Base-by-base conservation (phyloP, 169 alveolate species). In the Ichthyophthirius multifiliis region DNA sequence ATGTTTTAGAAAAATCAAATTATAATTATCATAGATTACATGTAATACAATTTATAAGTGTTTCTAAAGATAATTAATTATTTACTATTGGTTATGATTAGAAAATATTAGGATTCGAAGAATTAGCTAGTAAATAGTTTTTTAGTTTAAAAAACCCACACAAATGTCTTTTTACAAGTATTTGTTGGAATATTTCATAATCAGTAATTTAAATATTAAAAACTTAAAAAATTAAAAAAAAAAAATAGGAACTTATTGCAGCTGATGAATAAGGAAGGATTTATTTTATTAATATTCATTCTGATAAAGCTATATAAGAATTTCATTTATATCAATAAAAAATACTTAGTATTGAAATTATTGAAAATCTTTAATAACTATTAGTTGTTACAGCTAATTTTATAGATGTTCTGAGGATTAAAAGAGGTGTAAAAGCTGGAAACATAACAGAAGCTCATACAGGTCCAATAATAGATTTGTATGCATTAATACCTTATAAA, bases 31-130 rank as follows among this genome's bases (percentile, higher is more conserved):
- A 90, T 75, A 62, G 95, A 64, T 71, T 86, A n/a, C 93, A 90
- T 43, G 79, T 90, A 13, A 79, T 90, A 15, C 76, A 90, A 65
- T 81, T 85, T 2, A 44, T 90, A n/a, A 77, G 76, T 9, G 89
- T 90, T 3, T 86, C 76, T 18, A 82, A 90, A 80, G 95, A 85
- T 20, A 86, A 83, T 55, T 75, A 83, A 47, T 81, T 86, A 18
- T 90, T 86, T 44, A 83, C 91, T 15, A 90, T 90, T 30, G 86
- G 91, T 32, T 90, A 37, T 78, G 95, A 90, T 71, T 74, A 90
- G 65, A 84, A 84, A 35, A 46, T 90, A 9, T 78, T 83, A 31
- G 95, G 92, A 13, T 90, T 79, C 44, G 89, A 88, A 44, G 87
- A 87, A 30, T 67, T 84, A 0, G 75, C 82, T 43, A 86, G 91